phyloP scores from a whole-genome alignment of 1,284 basidiomycete genomes.

The Chiua sp. region DNA sequence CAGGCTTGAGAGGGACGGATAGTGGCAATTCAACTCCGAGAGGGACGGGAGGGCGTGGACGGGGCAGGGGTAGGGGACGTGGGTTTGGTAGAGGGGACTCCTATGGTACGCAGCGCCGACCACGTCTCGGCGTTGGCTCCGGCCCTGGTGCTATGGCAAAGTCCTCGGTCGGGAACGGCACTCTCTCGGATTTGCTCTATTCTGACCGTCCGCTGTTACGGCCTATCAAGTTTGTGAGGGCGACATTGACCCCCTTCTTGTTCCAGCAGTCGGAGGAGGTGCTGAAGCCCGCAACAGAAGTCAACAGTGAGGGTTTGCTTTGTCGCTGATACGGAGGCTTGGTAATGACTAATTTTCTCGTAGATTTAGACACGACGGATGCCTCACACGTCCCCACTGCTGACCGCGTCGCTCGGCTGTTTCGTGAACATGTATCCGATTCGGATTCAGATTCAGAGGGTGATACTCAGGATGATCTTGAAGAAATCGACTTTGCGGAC shows the following conservation, averaged over 20 bases:
- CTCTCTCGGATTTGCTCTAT: slow-evolving; percentile 59
- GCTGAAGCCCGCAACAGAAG: slow-evolving; percentile 57
- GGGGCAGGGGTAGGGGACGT: slow-evolving; percentile 27
- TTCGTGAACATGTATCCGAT: slow-evolving; percentile 45
- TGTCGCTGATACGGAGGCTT: not conserved
- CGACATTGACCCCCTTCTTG: slow-evolving; percentile 56
- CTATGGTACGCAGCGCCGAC: not conserved
- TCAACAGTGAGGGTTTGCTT: slow-evolving; percentile 48
- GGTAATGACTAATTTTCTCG: slow-evolving; percentile 1
- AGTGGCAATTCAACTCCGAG: slow-evolving; percentile 19
- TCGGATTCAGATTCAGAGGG: slow-evolving; percentile 27
- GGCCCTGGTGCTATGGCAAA: not conserved
- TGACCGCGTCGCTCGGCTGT: slow-evolving; percentile 61
- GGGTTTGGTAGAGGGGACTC: not conserved
- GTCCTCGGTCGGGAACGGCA: slow-evolving; percentile 31
- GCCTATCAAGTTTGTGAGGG: slow-evolving; percentile 72
- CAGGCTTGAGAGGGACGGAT: slow-evolving; percentile 13
- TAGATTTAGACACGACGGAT: slow-evolving; percentile 47
- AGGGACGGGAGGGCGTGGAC: slow-evolving; percentile 30
- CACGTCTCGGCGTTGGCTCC: slow-evolving; percentile 7
- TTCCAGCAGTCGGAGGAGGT: slow-evolving; percentile 74
- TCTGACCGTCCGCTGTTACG: slow-evolving; percentile 63
- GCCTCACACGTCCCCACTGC: slow-evolving; percentile 68
- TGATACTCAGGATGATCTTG: slow-evolving; percentile 44
- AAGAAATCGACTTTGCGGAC: slow-evolving; percentile 72